phyloP scores from a whole-genome alignment of 768 basidiomycete genomes.

The Tricholoma flavovirens region DNA sequence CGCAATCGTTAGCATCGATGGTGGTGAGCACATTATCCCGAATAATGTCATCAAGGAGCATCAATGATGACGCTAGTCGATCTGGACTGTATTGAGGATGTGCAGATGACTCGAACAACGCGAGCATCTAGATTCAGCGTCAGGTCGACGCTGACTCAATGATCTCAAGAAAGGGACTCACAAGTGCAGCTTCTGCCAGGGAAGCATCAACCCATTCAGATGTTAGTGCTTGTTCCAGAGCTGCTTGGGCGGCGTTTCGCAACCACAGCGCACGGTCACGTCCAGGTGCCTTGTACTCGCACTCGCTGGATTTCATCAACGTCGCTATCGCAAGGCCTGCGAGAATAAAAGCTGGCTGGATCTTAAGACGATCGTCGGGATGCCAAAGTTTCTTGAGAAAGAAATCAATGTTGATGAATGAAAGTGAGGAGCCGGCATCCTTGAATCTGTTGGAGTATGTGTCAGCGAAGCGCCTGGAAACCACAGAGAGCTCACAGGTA shows the following conservation, averaged over 20 bases:
- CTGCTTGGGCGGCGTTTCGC: conserved; percentile 49
- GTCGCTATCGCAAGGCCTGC: conserved; percentile 65
- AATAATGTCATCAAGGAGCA: conserved; percentile 61
- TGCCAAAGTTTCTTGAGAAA: conserved; percentile 49
- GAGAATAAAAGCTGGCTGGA: conserved; percentile 70
- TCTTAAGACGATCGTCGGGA: conserved; percentile 44
- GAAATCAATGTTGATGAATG: conserved; percentile 56
- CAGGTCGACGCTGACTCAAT: background rate
- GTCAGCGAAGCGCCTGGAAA: background rate
- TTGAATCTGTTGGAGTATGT: conserved; percentile 40
- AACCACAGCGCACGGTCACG: conserved; percentile 53
- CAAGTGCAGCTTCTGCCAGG: conserved; percentile 70
- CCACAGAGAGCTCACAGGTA: conserved; percentile 35
- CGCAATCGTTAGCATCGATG: conserved; percentile 51
- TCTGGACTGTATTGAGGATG: conserved; percentile 60
- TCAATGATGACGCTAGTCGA: conserved; percentile 46
- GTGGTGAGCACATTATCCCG: conserved; percentile 47
- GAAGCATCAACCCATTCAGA: conserved; percentile 52
- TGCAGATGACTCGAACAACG: conserved; percentile 71
- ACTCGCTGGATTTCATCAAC: conserved; percentile 67
- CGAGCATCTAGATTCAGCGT: conserved; percentile 48
- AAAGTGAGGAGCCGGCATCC: conserved; percentile 60
- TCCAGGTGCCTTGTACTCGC: conserved; percentile 49
- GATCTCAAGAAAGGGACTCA: conserved; percentile 18
- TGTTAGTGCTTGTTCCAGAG: conserved; percentile 46